phyloP scores from a whole-genome alignment of 768 basidiomycete species.

The Mycena indigotica region DNA sequence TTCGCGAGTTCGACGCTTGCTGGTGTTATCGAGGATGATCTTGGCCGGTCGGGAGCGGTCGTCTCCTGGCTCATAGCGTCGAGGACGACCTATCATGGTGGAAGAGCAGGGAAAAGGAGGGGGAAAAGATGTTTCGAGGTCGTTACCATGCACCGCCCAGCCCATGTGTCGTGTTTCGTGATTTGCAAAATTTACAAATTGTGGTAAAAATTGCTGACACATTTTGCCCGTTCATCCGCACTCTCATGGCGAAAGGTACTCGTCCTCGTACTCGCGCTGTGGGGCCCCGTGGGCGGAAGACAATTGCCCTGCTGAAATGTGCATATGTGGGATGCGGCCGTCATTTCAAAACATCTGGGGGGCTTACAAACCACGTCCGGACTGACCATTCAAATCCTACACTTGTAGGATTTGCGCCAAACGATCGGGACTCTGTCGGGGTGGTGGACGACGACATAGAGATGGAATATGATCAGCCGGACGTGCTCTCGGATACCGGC shows the following conservation, averaged over 20 bases:
- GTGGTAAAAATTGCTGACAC: neutral
- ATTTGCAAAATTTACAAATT: neutral
- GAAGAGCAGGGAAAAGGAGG: neutral
- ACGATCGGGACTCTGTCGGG: no score
- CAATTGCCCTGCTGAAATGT: neutral
- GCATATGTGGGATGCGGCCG: neutral
- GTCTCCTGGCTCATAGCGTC: neutral
- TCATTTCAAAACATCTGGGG: neutral
- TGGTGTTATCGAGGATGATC: neutral
- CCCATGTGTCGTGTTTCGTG: neutral
- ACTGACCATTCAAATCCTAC: neutral
- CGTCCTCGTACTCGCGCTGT: neutral
- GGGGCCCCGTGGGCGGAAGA: neutral
- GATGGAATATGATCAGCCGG: no score
- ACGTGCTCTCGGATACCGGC: neutral
- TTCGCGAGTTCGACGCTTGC: neutral
- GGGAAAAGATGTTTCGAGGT: neutral
- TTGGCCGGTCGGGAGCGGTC: neutral
- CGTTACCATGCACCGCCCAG: neutral
- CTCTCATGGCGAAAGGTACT: neutral
- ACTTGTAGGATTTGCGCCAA: no score
- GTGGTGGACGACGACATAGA: no score
- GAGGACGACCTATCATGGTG: neutral
- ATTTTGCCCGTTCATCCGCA: neutral
- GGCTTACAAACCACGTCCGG: neutral